Evolutionary conservation across 208 protist species (phyloP), one percentile per base, ranked within the genome.

Genomic region (Wallacemonas rigidus): DNA sequence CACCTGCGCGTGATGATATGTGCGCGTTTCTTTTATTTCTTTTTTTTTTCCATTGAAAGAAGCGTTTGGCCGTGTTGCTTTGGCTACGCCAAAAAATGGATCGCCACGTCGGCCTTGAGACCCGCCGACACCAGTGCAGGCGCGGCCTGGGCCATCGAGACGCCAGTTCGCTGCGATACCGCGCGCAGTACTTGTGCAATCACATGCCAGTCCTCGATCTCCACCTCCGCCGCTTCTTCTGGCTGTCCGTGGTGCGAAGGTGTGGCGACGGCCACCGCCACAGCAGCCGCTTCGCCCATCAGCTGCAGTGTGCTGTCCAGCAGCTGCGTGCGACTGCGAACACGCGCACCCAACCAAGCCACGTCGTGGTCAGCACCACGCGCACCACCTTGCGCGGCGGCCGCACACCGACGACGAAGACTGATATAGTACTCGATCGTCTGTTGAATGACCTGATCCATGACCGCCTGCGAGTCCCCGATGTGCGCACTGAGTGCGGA

Each of bases 71-170:
- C 26, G 51, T 26, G 8, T n/a, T 56, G 51, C 38, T 2, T 11
- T 56, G 4, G 44, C 50, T 51, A 51, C 3, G 79, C 64, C 44
- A 87, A 56, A 41, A 87, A 48, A 38, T 83, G 71, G 8, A 87
- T 62, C 17, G 72, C 79, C 14, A 82, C 56, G 11, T 87, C 78
- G 1, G 74, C 69, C 7, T 57, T 48, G 17, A 58, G 69, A 17
- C 82, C 82, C 14, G 72, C 72, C 11, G 82, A 80, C 6, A 87
- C 69, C 26, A 87, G 44, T 3, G 79, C 79, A 4, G 82, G 79
- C 14, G 78, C 82, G 26, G 76, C 82, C 6, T 58, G 74, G 2
- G 67, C 74, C 15, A 77, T 64, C 14, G 79, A 82, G 35, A 87
- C 56, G 0, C 48, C 67, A 14, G 74, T 57, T 41, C 40, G 56